phyloP scores from a whole-genome alignment of 176 grass and related monocot species.

The Aechmea fasciata region DNA sequence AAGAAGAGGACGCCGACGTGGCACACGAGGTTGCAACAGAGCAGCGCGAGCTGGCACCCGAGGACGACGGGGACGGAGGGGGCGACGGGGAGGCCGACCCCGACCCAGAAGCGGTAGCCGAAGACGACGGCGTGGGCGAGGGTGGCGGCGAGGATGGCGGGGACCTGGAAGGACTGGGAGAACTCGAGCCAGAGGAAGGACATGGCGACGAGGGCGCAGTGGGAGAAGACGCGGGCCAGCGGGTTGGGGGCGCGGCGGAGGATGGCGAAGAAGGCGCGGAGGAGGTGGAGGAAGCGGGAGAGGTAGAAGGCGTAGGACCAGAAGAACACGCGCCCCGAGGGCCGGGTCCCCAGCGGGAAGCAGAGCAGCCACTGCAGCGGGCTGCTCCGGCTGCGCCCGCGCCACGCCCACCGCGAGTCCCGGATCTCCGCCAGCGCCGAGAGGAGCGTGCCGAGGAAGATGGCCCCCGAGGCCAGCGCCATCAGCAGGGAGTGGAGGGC shows the following conservation, averaged over 20 bases:
- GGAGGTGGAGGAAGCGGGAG: constrained; percentile 82
- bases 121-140: constrained; percentile 65
- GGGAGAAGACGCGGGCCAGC: constrained; percentile 35
- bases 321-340: constrained; percentile 90
- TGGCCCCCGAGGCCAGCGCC: constrained; percentile 37
- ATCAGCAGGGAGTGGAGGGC: constrained; percentile 58
- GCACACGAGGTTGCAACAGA: constrained; percentile 60
- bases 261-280: constrained; percentile 48
- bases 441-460: constrained; percentile 61
- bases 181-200: constrained; percentile 98
- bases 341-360: constrained; percentile 71
- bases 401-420: constrained; percentile 80
- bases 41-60: constrained; percentile 48
- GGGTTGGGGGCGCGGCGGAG: constrained; percentile 20
- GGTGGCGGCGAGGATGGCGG: constrained; percentile 72
- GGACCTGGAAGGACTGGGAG: constrained; percentile 97
- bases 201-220: constrained; percentile 65
- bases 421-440: constrained; percentile 80
- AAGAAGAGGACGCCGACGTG: constrained; percentile 70
- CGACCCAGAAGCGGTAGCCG: constrained; percentile 58
- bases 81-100: constrained; percentile 43
- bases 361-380: constrained; percentile 84
- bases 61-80: constrained; percentile 29
- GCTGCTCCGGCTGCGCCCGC: constrained; percentile 50
- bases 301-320: constrained; percentile 98